phyloP scores from a whole-genome alignment of 371 early-diverging fungal species.

The Blastocladiella emersonii region DNA sequence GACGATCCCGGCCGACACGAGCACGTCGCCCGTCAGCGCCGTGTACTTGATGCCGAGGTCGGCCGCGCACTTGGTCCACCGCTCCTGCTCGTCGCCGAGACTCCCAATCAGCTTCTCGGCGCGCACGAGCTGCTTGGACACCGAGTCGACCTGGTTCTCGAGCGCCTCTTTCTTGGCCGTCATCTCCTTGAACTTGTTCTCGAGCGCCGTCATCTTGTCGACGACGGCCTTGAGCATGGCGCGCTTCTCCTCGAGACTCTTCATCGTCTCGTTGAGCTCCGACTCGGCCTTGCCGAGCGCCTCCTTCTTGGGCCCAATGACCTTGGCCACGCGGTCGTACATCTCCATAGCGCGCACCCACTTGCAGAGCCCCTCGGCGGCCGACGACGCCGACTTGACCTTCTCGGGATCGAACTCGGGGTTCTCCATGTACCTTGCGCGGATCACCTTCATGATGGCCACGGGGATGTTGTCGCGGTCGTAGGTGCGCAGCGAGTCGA shows the following conservation, averaged over 20 bases:
- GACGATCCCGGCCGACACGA: conserved; percentile 31
- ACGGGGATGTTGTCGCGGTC: conserved; percentile 38
- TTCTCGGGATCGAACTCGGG: conserved; percentile 45
- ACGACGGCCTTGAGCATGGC: conserved; percentile 29
- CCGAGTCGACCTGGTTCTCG: conserved; percentile 36
- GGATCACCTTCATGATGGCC: conserved; percentile 31
- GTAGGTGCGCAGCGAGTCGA: conserved; percentile 37
- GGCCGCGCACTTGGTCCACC: conserved; percentile 36
- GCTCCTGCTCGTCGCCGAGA: conserved; percentile 32
- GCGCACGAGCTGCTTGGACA: conserved; percentile 34
- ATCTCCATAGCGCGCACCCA: conserved; percentile 47
- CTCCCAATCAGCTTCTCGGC: conserved; percentile 42
- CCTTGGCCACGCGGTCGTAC: conserved; percentile 41
- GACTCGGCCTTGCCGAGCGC: conserved; percentile 35
- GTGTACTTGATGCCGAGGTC: conserved; percentile 30
- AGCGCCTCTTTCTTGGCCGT: conserved; percentile 42
- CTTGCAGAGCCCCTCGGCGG: conserved; percentile 42
- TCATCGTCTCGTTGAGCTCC: conserved; percentile 33
- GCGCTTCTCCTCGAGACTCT: conserved; percentile 32
- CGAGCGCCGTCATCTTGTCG: conserved; percentile 30
- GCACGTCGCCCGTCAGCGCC: conserved; percentile 37
- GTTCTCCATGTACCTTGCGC: conserved; percentile 31
- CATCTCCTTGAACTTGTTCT: conserved; percentile 29
- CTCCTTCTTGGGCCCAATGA: conserved; percentile 39
- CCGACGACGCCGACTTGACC: conserved; percentile 37